phyloP scores from a whole-genome alignment of 371 early-diverging fungal species.

The Mortierella sp. region DNA sequence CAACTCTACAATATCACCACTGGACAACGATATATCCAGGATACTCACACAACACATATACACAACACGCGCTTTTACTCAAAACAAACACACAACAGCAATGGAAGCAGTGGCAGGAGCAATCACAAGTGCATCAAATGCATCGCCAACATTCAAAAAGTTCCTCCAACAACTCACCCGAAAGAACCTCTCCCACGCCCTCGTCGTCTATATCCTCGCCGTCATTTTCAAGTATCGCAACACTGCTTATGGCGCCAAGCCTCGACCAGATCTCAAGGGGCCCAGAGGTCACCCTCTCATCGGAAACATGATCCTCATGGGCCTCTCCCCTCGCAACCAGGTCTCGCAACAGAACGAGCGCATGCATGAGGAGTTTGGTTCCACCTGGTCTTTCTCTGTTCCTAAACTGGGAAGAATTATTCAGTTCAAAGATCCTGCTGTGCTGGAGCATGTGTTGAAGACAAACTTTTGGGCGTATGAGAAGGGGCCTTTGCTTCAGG shows the following conservation, averaged over 20 bases:
- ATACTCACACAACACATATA: neutral
- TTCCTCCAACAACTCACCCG: slow-evolving; percentile 31
- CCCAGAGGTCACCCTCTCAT: slow-evolving; percentile 41
- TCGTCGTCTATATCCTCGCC: slow-evolving; percentile 37
- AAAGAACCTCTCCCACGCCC: slow-evolving; percentile 26
- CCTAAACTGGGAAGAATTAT: slow-evolving; percentile 40
- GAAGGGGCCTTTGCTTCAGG: slow-evolving; percentile 65
- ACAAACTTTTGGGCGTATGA: slow-evolving; percentile 70
- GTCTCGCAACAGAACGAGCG: slow-evolving; percentile 25
- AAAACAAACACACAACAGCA: neutral
- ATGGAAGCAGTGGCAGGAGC: slow-evolving; percentile 30
- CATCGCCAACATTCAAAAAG: slow-evolving; percentile 26
- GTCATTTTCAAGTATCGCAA: slow-evolving; percentile 44
- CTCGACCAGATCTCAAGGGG: slow-evolving; percentile 37
- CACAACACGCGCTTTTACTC: no score
- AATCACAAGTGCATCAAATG: slow-evolving; percentile 17
- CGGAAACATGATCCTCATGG: slow-evolving; percentile 37
- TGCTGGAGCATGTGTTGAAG: slow-evolving; percentile 56
- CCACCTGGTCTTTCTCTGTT: slow-evolving; percentile 25
- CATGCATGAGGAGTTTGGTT: slow-evolving; percentile 29
- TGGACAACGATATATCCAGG: neutral
- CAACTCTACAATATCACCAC: neutral
- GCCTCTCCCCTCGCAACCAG: slow-evolving; percentile 22
- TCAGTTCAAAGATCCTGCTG: slow-evolving; percentile 35
- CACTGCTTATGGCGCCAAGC: slow-evolving; percentile 32